Base-by-base conservation (phyloP, 2,329 filamentous ascomycete species). In the Exophiala sp. region DNA sequence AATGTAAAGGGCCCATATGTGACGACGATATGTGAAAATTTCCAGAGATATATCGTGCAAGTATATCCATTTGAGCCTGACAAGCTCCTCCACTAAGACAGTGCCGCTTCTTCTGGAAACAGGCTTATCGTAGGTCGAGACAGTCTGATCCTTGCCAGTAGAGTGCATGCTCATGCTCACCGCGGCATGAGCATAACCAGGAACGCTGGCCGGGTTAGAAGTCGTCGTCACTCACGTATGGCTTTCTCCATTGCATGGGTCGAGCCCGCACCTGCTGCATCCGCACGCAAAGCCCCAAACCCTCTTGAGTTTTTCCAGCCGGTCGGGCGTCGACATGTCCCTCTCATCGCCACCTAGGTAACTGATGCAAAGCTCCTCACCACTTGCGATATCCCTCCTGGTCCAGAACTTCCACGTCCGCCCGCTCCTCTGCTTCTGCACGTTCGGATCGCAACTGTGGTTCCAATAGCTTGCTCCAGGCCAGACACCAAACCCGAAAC, bases 281-380 rank as follows among this genome's bases (percentile, higher is more conserved):
- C 24, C 29, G 46, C 57, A 59, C 2, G 20, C 20, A 34, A 59
- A 59, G 10, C 45, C 49, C 57, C 57, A 59, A 16, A 51, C 40
- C 11, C 47, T 29, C 45, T 45, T 18, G 32, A 59, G 29, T 45
- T 50, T 53, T 34, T 57, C 43, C 36, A 41, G 40, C 14, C 57
- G 50, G 16, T 54, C 49, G 2, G 11, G 10, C 12, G 49, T 44
- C 12, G 36, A 20, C 12, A 59, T 41, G 32, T 57, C 54, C 33
- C 38, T 40, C 43, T 59, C 57, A 35, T 59, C 57, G 11, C 57
- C 57, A 12, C 57, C 57, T 8, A 59, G 54, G 43, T 59, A 59
- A 11, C 54, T 59, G 49, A 59, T 59, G 29, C 54, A 57, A n/a
- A 59, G 20, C 40, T 59, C 54, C 32, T 59, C 49, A 12, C 54